Evolutionary conservation across 768 basidiomycete genomes (phyloP), one percentile per base, ranked within the genome.

Genomic region (Boletus sp.): DNA sequence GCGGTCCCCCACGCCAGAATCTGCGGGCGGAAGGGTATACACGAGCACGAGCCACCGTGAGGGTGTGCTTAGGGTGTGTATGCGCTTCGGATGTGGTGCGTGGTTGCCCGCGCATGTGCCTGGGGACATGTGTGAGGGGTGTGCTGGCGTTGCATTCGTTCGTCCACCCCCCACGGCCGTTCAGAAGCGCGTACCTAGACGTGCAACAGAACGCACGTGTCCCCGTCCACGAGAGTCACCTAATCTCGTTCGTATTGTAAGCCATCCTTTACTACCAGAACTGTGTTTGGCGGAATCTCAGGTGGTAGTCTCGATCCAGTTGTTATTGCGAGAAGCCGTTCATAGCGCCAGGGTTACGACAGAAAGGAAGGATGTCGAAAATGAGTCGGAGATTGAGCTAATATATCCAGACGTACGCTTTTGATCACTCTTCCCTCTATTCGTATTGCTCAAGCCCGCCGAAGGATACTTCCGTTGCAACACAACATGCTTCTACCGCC

Each of bases 341-440:
- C 25, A 1, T 9, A n/a, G n/a, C 17, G 17, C 38, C 8, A 35
- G 2, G 9, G 41, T 1, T 6, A 11, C 52, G 10, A 25, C 33
- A 32, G 13, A 34, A 15, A 10, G 10, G n/a, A 13, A 15, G 51
- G 19, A 7, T 1, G 29, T 27, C 13, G 45, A 51, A 2, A 23
- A 55, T 9, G 62, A 56, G 1, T 17, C 15, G 21, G 58, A 65
- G 21, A 14, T 55, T 5, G 58, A 68, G 7, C 39, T 68, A 3
- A 25, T 57, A 0, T 70, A 70, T 54, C 66, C 68, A 11, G 59
- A 66, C 23, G 67, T 68, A 19, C 37, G 60, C 25, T 30, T 14
- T 37, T 27, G 1, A 9, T 51, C 21, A 1, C 11, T 17, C 19
- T 35, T 39, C 4, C 13, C 3, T 6, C 7, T 17, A 0, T 19